Evolutionary conservation across 306 rosid species (phyloP), one percentile per base, ranked within the genome.

Genomic region (Arachis hypogaea): DNA sequence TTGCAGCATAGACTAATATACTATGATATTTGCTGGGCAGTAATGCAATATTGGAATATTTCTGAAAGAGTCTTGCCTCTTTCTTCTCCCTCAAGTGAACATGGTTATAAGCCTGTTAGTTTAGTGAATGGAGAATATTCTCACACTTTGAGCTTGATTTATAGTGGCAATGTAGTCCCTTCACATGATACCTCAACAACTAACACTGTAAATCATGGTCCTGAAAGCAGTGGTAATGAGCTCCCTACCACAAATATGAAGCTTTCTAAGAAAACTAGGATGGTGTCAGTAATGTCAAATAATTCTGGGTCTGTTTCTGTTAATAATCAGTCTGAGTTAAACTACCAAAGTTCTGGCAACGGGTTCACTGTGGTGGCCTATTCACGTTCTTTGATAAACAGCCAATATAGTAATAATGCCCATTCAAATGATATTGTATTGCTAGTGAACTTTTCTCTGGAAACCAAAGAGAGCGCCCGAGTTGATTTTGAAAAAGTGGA

Each of bases 21-120:
- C 77, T 55, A 69, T 78, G 85, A 63, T 42, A 74, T 95, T 69
- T 89, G 87, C 81, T 80, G 75, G 85, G 90, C 86, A 76, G 82
- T 87, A 70, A 65, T 86, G 42, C 87, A 73, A 49, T 86, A 88
- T 61, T 95, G 99, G 97, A 80, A 77, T 72, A 55, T 94, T 63
- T 86, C 93, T 68, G 87, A 68, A 78, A 86, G 81, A 61, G 50
- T 80, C 74, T 69, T 85, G 55, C 77, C 87, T 68, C 77, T 78
- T 68, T 62, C 86, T 77, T 63, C 82, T 62, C 60, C 80, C 33
- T 42, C 50, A 50, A 76, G 72, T 61, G 80, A 76, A 75, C 86
- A 75, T 63, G 77, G 36, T 44, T 43, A 8, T 47, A 74, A 43
- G 54, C 66, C 74, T 29, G 55, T 61, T 59, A 73, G 60, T 77